phyloP scores from a whole-genome alignment of 495 filamentous ascomycete species.

The Ramalina peruviana region DNA sequence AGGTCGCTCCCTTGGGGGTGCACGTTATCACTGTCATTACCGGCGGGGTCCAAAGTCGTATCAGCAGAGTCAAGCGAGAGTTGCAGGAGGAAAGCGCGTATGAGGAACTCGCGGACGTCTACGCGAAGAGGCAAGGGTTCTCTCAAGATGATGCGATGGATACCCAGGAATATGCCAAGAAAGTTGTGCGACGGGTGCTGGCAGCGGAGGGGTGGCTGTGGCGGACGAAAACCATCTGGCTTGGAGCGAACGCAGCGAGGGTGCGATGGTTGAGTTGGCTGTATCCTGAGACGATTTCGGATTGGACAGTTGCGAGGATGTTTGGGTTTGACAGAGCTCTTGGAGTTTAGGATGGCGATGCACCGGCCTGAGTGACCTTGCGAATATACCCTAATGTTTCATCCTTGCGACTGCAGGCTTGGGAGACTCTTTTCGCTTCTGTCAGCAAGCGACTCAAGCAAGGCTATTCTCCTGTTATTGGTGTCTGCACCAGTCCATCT shows the following conservation, averaged over 20 bases:
- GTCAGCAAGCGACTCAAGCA: too few relatives aligned
- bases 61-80: constrained; percentile 36
- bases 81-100: constrained; percentile 40
- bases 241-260: constrained; percentile 27
- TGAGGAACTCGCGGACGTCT: constrained; percentile 35
- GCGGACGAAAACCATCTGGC: constrained; percentile 40
- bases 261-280: constrained; percentile 35
- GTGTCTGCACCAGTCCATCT: too few relatives aligned
- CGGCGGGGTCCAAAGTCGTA: constrained; percentile 45
- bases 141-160: constrained; percentile 43
- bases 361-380: too few relatives aligned
- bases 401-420: too few relatives aligned
- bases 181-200: constrained; percentile 41
- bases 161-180: constrained; percentile 37
- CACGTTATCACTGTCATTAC: constrained; percentile 43
- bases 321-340: constrained; percentile 27
- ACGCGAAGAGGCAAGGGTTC: constrained; percentile 36
- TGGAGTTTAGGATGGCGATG: too few relatives aligned
- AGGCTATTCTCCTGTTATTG: too few relatives aligned
- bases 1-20: constrained; percentile 31
- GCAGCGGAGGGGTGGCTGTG: constrained; percentile 36
- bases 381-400: too few relatives aligned
- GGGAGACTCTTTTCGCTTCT: too few relatives aligned
- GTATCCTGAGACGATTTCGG: constrained; percentile 30
- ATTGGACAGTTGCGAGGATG: constrained; percentile 30